A percentile compares a stretch with the other conserved stretches of the same genome.
phyloP scores from a whole-genome alignment of 2,329 filamentous ascomycete species.

The Stagonosporopsis tanaceti region DNA sequence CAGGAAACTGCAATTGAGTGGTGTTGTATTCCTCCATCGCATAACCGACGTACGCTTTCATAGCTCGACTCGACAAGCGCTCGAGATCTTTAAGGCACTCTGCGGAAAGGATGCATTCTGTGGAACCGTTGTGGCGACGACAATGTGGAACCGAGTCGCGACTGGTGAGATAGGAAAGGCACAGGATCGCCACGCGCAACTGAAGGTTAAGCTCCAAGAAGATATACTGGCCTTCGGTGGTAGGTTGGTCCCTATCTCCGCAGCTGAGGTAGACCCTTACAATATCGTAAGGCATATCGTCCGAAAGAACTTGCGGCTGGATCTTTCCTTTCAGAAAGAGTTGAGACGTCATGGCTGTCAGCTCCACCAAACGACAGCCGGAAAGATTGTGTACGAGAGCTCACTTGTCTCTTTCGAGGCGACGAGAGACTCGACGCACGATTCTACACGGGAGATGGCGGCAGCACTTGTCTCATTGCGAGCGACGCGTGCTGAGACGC shows the following conservation, averaged over 20 bases:
- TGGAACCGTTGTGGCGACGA: conserved; percentile 54
- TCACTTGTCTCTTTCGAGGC: not conserved
- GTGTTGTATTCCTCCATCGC: conserved; percentile 57
- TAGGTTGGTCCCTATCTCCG: not conserved
- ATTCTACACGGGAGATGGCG: not conserved
- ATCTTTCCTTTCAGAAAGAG: not conserved
- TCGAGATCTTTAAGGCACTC: conserved; percentile 56
- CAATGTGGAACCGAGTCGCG: conserved; percentile 49
- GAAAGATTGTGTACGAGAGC: not conserved
- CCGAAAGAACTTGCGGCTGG: not conserved
- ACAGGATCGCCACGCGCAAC: not conserved
- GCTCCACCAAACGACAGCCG: not conserved
- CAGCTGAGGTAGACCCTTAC: not conserved
- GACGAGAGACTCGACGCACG: not conserved
- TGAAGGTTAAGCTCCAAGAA: not conserved
- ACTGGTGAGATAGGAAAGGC: not conserved
- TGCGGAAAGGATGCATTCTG: conserved; percentile 52
- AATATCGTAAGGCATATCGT: not conserved
- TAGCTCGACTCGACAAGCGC: conserved; percentile 52
- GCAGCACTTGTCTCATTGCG: not conserved
- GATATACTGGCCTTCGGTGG: not conserved
- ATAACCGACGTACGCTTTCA: conserved; percentile 55
- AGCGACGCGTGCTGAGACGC: not conserved
- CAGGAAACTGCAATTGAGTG: conserved; percentile 47
- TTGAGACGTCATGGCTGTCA: not conserved